Conservation (phyloP, 2,329 filamentous ascomycete species). For the Colletotrichum plurivorum region DNA sequence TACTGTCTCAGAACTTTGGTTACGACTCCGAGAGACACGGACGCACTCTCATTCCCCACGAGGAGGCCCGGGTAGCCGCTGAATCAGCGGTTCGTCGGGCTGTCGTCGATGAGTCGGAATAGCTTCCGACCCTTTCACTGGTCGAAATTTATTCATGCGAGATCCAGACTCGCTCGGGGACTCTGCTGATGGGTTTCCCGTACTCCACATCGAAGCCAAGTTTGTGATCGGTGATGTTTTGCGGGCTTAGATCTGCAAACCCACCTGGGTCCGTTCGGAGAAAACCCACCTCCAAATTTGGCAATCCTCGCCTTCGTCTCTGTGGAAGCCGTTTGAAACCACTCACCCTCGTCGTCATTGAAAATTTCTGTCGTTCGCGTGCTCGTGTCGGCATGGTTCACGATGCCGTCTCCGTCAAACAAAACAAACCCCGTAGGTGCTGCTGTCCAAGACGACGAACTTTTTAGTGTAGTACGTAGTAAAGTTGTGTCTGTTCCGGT, state of each 20-base stretch:
- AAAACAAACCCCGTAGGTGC: too few relatives aligned
- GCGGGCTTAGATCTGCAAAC: neutral
- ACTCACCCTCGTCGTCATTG: neutral
- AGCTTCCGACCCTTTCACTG: neutral
- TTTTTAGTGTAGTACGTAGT: too few relatives aligned
- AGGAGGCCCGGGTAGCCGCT: conserved; percentile 4
- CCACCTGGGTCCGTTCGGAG: neutral
- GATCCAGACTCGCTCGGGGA: too few relatives aligned
- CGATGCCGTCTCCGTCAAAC: too few relatives aligned
- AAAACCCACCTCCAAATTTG: neutral
- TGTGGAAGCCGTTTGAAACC: neutral
- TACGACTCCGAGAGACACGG: conserved; percentile 9
- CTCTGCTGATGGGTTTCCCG: neutral
- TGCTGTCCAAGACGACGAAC: too few relatives aligned
- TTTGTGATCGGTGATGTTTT: neutral
- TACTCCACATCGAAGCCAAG: neutral
- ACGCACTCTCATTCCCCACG: neutral
- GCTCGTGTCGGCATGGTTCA: too few relatives aligned
- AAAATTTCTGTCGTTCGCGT: neutral
- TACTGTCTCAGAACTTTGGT: conserved; percentile 12
- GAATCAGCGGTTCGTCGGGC: conserved; percentile 28
- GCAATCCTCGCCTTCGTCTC: neutral
- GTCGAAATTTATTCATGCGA: too few relatives aligned
- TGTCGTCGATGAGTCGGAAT: neutral
- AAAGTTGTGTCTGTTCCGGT: too few relatives aligned